These are phyloP conservation scores for Thraustochytrium sp. DNA, from an alignment of 352 stramenopile species.

Conservation along the genomic window DNA sequence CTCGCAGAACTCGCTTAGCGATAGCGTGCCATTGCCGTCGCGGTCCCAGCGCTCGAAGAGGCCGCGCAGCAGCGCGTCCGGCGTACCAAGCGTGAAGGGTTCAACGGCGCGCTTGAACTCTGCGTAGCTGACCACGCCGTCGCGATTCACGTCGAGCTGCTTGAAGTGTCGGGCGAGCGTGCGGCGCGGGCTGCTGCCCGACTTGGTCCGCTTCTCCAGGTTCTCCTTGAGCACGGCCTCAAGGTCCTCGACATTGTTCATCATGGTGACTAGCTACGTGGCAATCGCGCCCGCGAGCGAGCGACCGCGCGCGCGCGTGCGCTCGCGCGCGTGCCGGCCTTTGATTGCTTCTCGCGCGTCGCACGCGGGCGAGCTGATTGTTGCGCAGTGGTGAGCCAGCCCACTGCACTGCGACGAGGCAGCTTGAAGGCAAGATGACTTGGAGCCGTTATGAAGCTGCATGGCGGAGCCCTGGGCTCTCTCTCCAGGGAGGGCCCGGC, in stretches of 20 bases:
- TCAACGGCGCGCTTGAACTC: not conserved
- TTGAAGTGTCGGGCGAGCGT: slow-evolving; percentile 36
- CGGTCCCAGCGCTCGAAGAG: slow-evolving; percentile 24
- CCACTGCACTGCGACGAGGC: too few relatives aligned
- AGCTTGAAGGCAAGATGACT: too few relatives aligned
- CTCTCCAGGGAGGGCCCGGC: too few relatives aligned
- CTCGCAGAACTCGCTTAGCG: not conserved
- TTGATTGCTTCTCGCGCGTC: too few relatives aligned
- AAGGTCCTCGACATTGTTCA: slow-evolving; percentile 2
- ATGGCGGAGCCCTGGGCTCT: too few relatives aligned
- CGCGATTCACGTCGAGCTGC: slow-evolving; percentile 1
- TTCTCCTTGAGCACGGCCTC: slow-evolving; percentile 27
- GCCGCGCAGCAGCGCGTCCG: not conserved
- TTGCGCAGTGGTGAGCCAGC: too few relatives aligned
- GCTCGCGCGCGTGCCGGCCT: too few relatives aligned
- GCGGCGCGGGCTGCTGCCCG: not conserved
- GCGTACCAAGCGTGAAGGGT: not conserved
- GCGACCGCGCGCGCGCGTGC: too few relatives aligned
- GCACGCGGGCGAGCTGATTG: too few relatives aligned
- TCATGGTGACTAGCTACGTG: too few relatives aligned
- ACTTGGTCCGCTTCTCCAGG: slow-evolving; percentile 26
- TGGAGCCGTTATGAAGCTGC: too few relatives aligned
- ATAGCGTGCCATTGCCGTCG: not conserved
- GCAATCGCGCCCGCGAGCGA: too few relatives aligned
- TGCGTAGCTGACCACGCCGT: not conserved